A percentile compares a stretch with the other conserved stretches of the same genome.
These are phyloP conservation scores for Funneliformis mosseae DNA, from an alignment of 192 early-diverging fungal species.

Conservation along the genomic window DNA sequence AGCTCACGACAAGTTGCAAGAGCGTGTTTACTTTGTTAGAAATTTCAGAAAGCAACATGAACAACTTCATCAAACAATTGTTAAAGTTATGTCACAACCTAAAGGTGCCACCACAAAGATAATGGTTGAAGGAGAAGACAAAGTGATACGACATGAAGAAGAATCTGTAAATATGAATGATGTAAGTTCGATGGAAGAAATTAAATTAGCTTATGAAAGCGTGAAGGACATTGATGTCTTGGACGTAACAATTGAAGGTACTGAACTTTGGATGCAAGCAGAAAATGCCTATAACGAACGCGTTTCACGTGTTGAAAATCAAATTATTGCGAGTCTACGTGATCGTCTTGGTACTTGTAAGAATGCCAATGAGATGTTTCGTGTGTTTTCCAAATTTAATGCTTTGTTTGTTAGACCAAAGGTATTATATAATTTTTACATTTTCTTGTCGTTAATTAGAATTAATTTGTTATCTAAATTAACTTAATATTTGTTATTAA, in stretches of 20 bases:
- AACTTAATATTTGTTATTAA: not conserved
- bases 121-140: slow-evolving; percentile 39
- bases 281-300: slow-evolving; percentile 94
- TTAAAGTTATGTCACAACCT: slow-evolving; percentile 83
- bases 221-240: slow-evolving; percentile 94
- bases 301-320: slow-evolving; percentile 94
- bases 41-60: slow-evolving; percentile 96
- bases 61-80: slow-evolving; percentile 95
- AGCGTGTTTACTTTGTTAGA: slow-evolving; percentile 87
- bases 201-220: slow-evolving; percentile 86
- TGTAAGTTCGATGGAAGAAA: slow-evolving; percentile 84
- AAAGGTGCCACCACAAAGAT: slow-evolving; percentile 47
- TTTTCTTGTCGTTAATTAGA: not conserved
- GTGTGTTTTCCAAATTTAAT: slow-evolving; percentile 99
- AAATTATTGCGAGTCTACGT: slow-evolving; percentile 89
- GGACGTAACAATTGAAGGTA: slow-evolving; percentile 91
- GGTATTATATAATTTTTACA: slow-evolving; percentile 33
- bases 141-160: slow-evolving; percentile 46
- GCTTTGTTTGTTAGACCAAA: slow-evolving; percentile 98
- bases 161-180: slow-evolving; percentile 61
- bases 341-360: slow-evolving; percentile 93
- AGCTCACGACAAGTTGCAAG: slow-evolving; percentile 91
- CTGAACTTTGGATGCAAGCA: slow-evolving; percentile 88
- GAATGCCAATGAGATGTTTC: slow-evolving; percentile 99
- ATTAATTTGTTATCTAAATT: not conserved